Percentiles rank a stretch among this genome's conserved stretches.
Conservation (phyloP, 2,329 filamentous ascomycete genomes). For the Zasmidium angulare region DNA sequence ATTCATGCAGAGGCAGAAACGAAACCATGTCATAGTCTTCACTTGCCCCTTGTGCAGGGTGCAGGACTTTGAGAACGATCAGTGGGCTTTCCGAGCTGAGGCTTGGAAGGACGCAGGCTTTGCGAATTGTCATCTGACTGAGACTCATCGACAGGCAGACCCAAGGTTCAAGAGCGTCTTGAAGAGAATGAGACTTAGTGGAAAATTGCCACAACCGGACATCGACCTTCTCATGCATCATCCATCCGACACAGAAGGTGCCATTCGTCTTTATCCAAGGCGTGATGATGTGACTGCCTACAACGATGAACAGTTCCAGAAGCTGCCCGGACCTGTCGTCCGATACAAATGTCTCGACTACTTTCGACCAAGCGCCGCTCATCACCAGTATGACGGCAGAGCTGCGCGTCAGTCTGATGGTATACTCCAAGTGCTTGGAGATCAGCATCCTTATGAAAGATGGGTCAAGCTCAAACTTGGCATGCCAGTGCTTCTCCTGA, state of each 20-base stretch:
- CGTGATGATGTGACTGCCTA: conserved; percentile 21
- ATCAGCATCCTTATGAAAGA: conserved; percentile 5
- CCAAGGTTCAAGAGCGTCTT: conserved; percentile 39
- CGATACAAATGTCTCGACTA: conserved; percentile 18
- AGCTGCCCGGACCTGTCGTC: conserved; percentile 19
- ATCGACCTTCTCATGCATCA: neutral
- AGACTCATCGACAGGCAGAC: conserved; percentile 59
- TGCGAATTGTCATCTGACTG: conserved; percentile 50
- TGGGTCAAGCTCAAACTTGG: conserved; percentile 6
- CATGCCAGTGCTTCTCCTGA: conserved; percentile 51
- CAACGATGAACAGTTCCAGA: conserved; percentile 28
- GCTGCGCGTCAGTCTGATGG: neutral
- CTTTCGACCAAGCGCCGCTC: conserved; percentile 2
- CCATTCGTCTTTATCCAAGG: conserved; percentile 51
- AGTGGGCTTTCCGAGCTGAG: conserved; percentile 59
- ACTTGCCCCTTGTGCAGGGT: neutral
- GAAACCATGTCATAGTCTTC: neutral
- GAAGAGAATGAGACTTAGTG: neutral
- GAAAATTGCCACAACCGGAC: neutral
- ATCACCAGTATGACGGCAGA: neutral
- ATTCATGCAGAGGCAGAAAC: neutral
- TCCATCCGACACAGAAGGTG: conserved; percentile 46
- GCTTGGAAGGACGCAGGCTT: conserved; percentile 58
- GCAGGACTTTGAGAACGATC: conserved; percentile 40
- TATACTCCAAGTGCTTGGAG: conserved; percentile 42